Conservation (phyloP, 2,329 filamentous ascomycete species). For the Cordyceps tenuipes region DNA sequence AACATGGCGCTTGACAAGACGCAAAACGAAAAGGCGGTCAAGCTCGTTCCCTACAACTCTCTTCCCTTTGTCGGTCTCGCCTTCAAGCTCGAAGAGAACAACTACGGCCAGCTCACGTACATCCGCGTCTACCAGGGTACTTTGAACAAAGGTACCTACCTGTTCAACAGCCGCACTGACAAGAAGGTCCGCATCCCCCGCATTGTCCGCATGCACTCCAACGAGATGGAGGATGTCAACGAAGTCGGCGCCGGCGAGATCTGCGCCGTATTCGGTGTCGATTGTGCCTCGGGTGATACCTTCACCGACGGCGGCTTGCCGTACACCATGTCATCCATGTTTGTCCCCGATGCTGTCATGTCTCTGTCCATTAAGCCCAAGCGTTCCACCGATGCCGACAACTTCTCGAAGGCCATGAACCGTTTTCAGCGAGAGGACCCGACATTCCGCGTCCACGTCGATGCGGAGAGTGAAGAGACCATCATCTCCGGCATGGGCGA, state of each 20-base stretch:
- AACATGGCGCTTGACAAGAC: conserved; percentile 83
- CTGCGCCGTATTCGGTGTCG: conserved; percentile 95
- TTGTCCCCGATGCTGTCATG: conserved; percentile 95
- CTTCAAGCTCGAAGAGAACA: conserved; percentile 98
- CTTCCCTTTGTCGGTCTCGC: conserved; percentile 91
- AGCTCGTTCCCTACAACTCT: conserved; percentile 86
- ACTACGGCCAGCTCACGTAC: conserved; percentile 96
- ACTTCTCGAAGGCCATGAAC: conserved; percentile 98
- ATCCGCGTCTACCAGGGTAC: conserved; percentile 96
- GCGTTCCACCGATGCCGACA: conserved; percentile 79
- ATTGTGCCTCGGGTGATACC: conserved; percentile 95
- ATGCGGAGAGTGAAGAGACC: conserved; percentile 86
- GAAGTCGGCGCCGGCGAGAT: conserved; percentile 96
- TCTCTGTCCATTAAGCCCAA: conserved; percentile 97
- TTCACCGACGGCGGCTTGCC: conserved; percentile 91
- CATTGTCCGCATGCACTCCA: conserved; percentile 98
- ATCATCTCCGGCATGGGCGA: conserved; percentile 99
- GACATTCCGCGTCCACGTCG: conserved; percentile 91
- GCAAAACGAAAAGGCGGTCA: conserved; percentile 69
- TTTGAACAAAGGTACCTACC: conserved; percentile 76
- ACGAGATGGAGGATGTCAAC: conserved; percentile 94
- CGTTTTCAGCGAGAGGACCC: conserved; percentile 98
- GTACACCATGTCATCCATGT: conserved; percentile 97
- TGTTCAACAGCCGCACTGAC: conserved; percentile 88
- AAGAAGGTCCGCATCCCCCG: conserved; percentile 96